Base-by-base conservation (phyloP, 1,284 basidiomycete species). In the Chalciporus sp. region DNA sequence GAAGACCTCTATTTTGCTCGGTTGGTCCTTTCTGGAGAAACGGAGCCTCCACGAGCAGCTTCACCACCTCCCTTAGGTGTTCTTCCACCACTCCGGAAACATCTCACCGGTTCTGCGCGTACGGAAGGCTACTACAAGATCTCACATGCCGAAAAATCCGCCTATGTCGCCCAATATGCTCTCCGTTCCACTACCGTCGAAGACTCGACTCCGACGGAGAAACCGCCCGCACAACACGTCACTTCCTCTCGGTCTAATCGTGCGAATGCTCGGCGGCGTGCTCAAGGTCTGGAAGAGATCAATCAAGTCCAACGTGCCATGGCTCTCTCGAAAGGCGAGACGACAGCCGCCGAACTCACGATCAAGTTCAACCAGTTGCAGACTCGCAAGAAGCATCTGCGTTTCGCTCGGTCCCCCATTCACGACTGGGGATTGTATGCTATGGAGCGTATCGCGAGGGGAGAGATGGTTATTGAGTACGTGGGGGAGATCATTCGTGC, bases 391-490 rank as follows among this genome's bases (percentile, higher is more conserved):
- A 99, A 99, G 77, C 94, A 98, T 68, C 83, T 99, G 50, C 88
- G 93, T 35, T 99, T 99, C 67, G 91, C 95, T 9, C 84, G 95
- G 50, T 95, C 93, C 27, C 94, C 95, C 4, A 99, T 99, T 61
- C 96, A 99, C 71, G 95, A 97, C 63, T 99, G 96, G 91, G 96
- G 97, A 5, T 71, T 99, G 65, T 97, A 96, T 69, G 94, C 95
- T 29, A 90, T 95, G 86, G 94, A 97, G 77, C 85, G 86, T 66
- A 98, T 99, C 64, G 86, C 92, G 14, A 79, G 85, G 19, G 94
- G 95, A 6, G 97, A 99, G 74, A 98, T 99, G 94, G 96, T 99
- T 42, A 98, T 99, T 74, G 97, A 99, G 76, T 99, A 99, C 66
- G 97, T 99, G 9, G 97, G 97, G 31, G 97, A 99, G 78, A 83